Base-by-base conservation (phyloP, 1,284 basidiomycete genomes). In the Heterobasidion parviporum region DNA sequence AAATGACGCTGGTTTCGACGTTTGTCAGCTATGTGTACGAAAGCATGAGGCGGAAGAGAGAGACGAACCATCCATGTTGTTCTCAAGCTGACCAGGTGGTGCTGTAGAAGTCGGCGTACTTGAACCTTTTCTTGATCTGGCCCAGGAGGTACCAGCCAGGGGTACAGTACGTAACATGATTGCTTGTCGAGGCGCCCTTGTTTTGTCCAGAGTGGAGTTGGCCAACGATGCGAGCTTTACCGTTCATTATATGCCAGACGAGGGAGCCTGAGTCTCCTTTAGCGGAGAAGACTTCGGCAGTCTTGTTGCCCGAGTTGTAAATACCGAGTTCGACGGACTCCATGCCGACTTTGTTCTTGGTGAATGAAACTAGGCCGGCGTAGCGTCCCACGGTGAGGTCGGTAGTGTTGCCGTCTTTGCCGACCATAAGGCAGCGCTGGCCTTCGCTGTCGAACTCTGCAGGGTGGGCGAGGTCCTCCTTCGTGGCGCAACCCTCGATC, bases 361-460 rank as follows among this genome's bases (percentile, higher is more conserved):
- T 15, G 47, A 54, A 63, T 41, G 61, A 59, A 10, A 52, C 64
- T 18, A 64, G 50, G 56, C 62, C 64, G 16, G 61, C 53, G 50
- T 59, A 61, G 54, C 60, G 54, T 56, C 64, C 61, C 14, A 64
- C 43, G 20, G 64, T 65, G 54, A 65, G 58, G 34, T 48, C 57
- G 43, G 45, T 56, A 12, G 59, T 58, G 46, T 57, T 59, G 16
- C 67, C 65, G 47, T 61, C 52, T 57, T 67, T 67, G n/a, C 56
- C 41, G 44, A 68, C 67, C 8, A 65, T 59, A 49, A 64, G 47
- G 54, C 65, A 68, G 53, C 50, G 65, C 56, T 68, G 35, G 58
- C 70, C 67, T 48, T 74, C 56, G 32, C 52, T 62, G 62, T 75
- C 71, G 48, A 61, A 58, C 57, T 57, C 57, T n/a, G 57, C 56